A percentile compares a stretch with the other conserved stretches of the same genome.
phyloP scores from a whole-genome alignment of 192 early-diverging fungal species.

The Gonapodya sp. region DNA sequence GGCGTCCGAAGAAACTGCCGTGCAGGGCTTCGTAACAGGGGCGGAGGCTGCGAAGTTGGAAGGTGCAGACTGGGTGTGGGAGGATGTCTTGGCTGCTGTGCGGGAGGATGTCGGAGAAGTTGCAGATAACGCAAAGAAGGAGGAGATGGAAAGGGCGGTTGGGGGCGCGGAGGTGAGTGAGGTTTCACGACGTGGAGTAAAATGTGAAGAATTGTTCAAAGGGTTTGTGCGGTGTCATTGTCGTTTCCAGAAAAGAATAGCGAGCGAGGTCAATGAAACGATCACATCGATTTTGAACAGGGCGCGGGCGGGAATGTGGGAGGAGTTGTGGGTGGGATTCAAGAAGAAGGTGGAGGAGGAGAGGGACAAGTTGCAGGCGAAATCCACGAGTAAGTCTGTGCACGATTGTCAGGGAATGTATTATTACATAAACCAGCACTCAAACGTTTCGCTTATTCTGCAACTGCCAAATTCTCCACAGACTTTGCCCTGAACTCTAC shows the following conservation, averaged over 20 bases:
- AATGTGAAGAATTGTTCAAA: conserved; percentile 10
- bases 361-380: neutral
- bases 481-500: neutral
- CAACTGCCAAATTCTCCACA: neutral
- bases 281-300: neutral
- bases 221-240: too few relatives aligned
- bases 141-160: conserved; percentile 58
- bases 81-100: conserved; percentile 46
- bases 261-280: neutral
- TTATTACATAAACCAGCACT: too few relatives aligned
- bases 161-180: conserved; percentile 36
- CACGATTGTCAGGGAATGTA: neutral
- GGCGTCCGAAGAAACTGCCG: too few relatives aligned
- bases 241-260: neutral
- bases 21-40: conserved; percentile 11
- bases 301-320: neutral
- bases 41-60: conserved; percentile 33
- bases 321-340: neutral
- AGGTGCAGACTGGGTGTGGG: conserved; percentile 62
- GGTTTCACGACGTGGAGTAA: neutral
- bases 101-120: conserved; percentile 51
- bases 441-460: too few relatives aligned
- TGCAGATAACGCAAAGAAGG: conserved; percentile 42
- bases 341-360: neutral
- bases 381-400: neutral